These are phyloP conservation scores for Macrotyloma uniflorum DNA, from an alignment of 306 rosid genomes.

Conservation along the genomic window DNA sequence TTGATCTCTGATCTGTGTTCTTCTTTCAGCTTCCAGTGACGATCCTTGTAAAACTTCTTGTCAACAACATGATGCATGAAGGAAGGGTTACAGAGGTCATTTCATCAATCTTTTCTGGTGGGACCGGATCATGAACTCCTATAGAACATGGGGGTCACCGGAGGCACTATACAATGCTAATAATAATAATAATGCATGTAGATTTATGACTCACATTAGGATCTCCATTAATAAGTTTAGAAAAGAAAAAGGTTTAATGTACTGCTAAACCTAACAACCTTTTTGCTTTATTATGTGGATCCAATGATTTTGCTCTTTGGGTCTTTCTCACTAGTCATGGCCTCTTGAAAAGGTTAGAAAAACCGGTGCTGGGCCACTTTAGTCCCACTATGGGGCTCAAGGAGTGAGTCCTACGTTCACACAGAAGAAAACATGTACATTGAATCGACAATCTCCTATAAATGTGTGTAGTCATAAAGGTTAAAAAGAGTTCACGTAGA, in stretches of 20 bases:
- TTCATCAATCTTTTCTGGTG: constrained; percentile 33
- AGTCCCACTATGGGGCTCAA: constrained; percentile 43
- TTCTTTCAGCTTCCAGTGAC: not conserved
- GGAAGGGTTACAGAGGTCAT: constrained; percentile 36
- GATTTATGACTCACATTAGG: constrained; percentile 45
- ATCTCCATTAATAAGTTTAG: constrained; percentile 42
- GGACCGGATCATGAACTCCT: constrained; percentile 37
- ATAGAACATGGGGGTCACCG: constrained; percentile 39
- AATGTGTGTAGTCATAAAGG: constrained; percentile 45
- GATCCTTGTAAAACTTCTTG: not conserved
- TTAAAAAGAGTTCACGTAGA: constrained; percentile 34
- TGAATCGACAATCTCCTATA: constrained; percentile 41
- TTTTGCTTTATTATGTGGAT: constrained; percentile 61
- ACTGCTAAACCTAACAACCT: constrained; percentile 50
- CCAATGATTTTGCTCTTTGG: constrained; percentile 60
- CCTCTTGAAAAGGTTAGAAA: constrained; percentile 32
- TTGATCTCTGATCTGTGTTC: not conserved
- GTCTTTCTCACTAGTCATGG: constrained; percentile 19
- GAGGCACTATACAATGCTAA: constrained; percentile 28
- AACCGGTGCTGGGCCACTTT: constrained; percentile 38
- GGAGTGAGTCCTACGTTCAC: constrained; percentile 36
- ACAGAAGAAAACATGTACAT: constrained; percentile 25
- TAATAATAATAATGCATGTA: constrained; percentile 36
- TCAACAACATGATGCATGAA: constrained; percentile 28
- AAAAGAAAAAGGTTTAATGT: constrained; percentile 16